Conservation (phyloP, 495 filamentous ascomycete genomes). For the Talaromyces trachyspermus region DNA sequence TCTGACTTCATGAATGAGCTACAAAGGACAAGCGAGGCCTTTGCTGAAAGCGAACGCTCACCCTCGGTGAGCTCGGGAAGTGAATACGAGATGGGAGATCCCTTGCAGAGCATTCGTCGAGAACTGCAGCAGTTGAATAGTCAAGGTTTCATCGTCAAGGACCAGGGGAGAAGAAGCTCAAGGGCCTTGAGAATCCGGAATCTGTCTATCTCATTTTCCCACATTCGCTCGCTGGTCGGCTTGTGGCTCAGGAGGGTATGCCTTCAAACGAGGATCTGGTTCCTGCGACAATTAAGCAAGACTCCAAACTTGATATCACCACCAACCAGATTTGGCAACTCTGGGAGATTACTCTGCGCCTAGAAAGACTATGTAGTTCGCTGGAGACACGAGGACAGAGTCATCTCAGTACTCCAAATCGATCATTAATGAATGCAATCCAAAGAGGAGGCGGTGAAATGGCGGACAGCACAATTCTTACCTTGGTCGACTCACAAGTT, state of each 20-base stretch:
- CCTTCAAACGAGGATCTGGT: conserved; percentile 24
- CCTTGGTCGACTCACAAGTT: conserved; percentile 89
- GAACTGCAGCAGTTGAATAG: conserved; percentile 82
- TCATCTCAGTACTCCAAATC: conserved; percentile 64
- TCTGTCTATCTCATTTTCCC: conserved; percentile 91
- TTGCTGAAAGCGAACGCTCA: conserved; percentile 65
- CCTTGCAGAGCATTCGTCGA: conserved; percentile 62
- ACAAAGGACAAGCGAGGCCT: conserved; percentile 80
- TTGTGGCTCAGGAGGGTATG: conserved; percentile 50
- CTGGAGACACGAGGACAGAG: conserved; percentile 58
- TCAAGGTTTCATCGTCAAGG: conserved; percentile 94
- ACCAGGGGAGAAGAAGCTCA: conserved; percentile 91
- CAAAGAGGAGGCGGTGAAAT: conserved; percentile 77
- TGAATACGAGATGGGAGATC: conserved; percentile 60
- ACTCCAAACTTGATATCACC: conserved; percentile 61
- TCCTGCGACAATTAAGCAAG: conserved; percentile 37
- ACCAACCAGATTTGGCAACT: conserved; percentile 79
- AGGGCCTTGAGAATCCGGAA: conserved; percentile 96
- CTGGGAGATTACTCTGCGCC: conserved; percentile 79
- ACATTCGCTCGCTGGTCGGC: conserved; percentile 75
- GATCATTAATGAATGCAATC: conserved; percentile 74
- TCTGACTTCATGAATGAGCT: conserved; percentile 96
- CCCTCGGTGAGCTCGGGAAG: conserved; percentile 62
- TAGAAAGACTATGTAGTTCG: conserved; percentile 87
- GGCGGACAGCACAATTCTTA: conserved; percentile 74